Evolutionary conservation across 345 rosid species (phyloP), one percentile per base, ranked within the genome.

Genomic region (Dovyalis caffra): DNA sequence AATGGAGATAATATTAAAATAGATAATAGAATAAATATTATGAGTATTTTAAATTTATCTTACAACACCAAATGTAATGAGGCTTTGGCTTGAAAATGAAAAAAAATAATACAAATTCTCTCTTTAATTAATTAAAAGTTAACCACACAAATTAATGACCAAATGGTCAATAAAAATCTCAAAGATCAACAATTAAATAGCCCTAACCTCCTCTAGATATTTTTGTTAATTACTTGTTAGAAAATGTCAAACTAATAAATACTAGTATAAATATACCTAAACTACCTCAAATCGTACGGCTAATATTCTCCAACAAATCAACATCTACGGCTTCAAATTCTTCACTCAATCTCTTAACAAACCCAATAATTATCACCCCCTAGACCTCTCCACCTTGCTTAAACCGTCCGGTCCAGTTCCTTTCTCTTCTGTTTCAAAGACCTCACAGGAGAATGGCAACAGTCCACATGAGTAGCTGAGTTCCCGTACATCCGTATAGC

Each of bases 211-310:
- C 56, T 49, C 8, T 0, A 6, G 18, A 49, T 49, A 20, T 49
- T 21, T 51, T 51, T 51, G 25, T 37, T 37, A 37, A 38, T 16
- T 71, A 38, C 11, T 66, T 26, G 72, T 74, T 69, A 70, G 78
- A 68, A 74, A 60, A 29, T 56, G 81, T 74, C 76, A 81, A 69
- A 65, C 64, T 14, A 29, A 23, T 51, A 21, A 51, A 2, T 51
- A 51, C 57, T 51, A 1, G 57, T 1, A 20, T 64, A 76, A 64
- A 8, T 56, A 68, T 62, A 64, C 37, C 23, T 28, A 63, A 32
- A 49, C 66, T 37, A 45, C 58, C 74, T 71, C 67, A 57, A 33
- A 83, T 79, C 85, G 69, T 66, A 71, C 85, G 84, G 83, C 80
- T 74, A 63, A 16, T 0, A 38, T 56, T 45, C 63, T 25, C 66